Evolutionary conservation across 257 asterid species (phyloP).

Genomic region (Solanum etuberosum): DNA sequence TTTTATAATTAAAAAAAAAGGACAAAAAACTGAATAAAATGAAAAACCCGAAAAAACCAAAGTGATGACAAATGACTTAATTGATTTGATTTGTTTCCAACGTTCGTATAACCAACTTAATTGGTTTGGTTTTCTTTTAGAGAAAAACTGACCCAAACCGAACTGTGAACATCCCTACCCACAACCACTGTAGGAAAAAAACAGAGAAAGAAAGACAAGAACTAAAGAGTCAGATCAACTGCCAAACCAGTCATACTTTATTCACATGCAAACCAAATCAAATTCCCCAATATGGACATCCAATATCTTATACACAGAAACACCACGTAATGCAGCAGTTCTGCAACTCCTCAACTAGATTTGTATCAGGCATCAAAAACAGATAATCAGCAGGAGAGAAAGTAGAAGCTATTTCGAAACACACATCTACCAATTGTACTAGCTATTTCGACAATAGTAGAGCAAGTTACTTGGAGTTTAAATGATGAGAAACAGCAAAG

Average conservation of each 20-base stretch:
- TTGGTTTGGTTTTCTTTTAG: not conserved
- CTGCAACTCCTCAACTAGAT: not conserved
- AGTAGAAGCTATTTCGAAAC: not conserved
- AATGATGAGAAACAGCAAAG: slow-evolving; percentile 92
- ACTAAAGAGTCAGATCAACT: not conserved
- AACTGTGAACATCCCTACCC: not conserved
- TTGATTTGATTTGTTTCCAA: no score
- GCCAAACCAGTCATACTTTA: not conserved
- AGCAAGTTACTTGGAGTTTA: slow-evolving; percentile 58
- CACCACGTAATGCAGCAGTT: not conserved
- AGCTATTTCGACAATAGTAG: not conserved
- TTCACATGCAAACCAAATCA: not conserved
- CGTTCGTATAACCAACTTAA: not conserved
- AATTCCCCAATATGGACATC: not conserved
- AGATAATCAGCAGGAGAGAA: not conserved
- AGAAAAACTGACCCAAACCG: not conserved
- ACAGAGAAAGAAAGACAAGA: not conserved
- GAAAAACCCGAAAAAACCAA: not conserved
- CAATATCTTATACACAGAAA: not conserved
- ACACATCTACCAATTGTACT: not conserved
- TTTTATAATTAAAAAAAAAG: not conserved
- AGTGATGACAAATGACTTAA: not conserved
- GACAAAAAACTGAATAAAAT: not conserved
- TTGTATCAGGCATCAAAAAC: not conserved
- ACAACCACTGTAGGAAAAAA: not conserved